A percentile compares a stretch with the other conserved stretches of the same genome.
Evolutionary conservation across 208 protist species (phyloP).

Genomic region (Trichomonas tenax): DNA sequence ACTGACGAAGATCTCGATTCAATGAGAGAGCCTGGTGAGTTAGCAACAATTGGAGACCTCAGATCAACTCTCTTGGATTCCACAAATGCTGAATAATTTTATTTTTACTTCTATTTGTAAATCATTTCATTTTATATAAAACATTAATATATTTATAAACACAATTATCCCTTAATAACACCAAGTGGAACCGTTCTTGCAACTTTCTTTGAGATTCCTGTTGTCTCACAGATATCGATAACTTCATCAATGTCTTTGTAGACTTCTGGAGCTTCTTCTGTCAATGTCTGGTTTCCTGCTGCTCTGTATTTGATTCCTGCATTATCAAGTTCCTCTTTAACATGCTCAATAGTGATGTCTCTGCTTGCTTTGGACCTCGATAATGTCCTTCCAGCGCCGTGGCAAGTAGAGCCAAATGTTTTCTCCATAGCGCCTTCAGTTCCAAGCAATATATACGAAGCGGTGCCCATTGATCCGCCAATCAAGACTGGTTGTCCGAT

Average conservation of each 20-base stretch:
- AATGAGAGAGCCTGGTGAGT: too few relatives aligned
- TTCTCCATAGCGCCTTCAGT: conserved; percentile 50
- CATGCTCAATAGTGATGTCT: conserved; percentile 34
- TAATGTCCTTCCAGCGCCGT: conserved; percentile 57
- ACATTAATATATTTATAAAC: too few relatives aligned
- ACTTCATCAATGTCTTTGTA: conserved; percentile 65
- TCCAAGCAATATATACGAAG: conserved; percentile 58
- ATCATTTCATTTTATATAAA: too few relatives aligned
- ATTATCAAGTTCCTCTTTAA: conserved; percentile 42
- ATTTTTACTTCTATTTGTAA: too few relatives aligned
- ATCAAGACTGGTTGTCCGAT: conserved; percentile 66
- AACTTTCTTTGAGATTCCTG: conserved; percentile 55
- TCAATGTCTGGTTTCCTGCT: conserved; percentile 57
- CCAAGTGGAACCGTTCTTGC: conserved; percentile 54
- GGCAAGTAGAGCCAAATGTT: conserved; percentile 61
- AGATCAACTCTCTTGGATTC: too few relatives aligned
- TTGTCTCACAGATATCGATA: conserved; percentile 41
- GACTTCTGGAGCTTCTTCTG: conserved; percentile 60
- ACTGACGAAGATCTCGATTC: too few relatives aligned
- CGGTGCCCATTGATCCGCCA: conserved; percentile 69
- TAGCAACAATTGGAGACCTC: too few relatives aligned
- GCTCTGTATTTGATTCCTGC: conserved; percentile 56
- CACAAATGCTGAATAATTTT: too few relatives aligned
- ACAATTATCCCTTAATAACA: conserved; percentile 66
- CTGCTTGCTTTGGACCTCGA: conserved; percentile 42